These are phyloP conservation scores for Kwoniella pini DNA, from an alignment of 768 basidiomycete species.

Conservation along the genomic window DNA sequence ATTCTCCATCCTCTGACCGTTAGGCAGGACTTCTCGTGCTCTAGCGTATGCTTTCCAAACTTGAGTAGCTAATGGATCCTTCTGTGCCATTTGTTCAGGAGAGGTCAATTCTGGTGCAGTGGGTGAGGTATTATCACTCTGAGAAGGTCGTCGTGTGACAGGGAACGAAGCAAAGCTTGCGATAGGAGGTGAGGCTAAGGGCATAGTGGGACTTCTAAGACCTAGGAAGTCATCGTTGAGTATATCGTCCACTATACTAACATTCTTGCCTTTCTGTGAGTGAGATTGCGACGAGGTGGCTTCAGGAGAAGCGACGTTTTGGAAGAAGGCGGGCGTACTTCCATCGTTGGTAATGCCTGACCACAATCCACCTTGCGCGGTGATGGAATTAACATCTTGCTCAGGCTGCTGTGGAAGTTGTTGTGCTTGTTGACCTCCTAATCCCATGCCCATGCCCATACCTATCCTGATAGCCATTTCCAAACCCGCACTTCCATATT, in stretches of 20 bases:
- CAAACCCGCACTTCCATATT: constrained; percentile 48
- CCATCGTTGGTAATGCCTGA: background rate
- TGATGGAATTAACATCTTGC: no score
- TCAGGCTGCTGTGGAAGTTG: background rate
- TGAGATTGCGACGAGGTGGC: background rate
- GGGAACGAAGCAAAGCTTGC: constrained; percentile 23
- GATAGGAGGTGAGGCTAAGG: constrained; percentile 16
- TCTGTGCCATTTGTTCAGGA: constrained; percentile 55
- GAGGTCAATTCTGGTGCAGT: constrained; percentile 22
- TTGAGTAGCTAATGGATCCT: constrained; percentile 90
- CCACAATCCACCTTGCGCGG: background rate
- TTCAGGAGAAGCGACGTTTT: constrained; percentile 16
- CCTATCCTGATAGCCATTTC: constrained; percentile 54
- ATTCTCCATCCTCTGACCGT: constrained; percentile 96
- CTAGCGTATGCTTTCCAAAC: constrained; percentile 97
- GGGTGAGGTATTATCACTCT: constrained; percentile 31
- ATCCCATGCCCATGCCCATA: constrained; percentile 52
- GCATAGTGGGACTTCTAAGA: constrained; percentile 22
- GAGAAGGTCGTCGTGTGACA: constrained; percentile 33
- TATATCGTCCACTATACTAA: constrained; percentile 43
- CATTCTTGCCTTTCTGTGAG: constrained; percentile 8
- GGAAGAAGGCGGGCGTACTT: constrained; percentile 7
- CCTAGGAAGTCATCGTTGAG: constrained; percentile 51
- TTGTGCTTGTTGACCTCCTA: constrained; percentile 32
- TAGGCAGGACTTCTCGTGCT: constrained; percentile 82